Evolutionary conservation across 2,329 filamentous ascomycete genomes (phyloP).

Genomic region (Pyrenophora tritici-repentis): DNA sequence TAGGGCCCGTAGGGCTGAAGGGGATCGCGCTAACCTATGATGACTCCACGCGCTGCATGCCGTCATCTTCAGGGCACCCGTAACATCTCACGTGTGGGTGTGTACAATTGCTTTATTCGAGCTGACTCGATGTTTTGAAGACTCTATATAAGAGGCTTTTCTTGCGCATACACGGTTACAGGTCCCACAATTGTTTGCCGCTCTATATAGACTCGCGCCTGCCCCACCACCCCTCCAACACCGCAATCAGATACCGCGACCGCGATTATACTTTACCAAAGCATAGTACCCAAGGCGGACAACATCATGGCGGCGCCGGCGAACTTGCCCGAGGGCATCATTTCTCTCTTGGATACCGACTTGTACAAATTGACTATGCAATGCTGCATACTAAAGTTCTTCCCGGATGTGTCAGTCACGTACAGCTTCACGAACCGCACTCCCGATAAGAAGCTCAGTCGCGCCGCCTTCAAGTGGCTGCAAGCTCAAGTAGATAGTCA

Average conservation of each 20-base stretch:
- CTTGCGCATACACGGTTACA: neutral
- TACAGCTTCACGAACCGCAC: conserved; percentile 97
- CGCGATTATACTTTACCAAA: conserved; percentile 1
- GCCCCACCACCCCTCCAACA: conserved; percentile 39
- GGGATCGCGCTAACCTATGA: neutral
- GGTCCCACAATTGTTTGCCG: neutral
- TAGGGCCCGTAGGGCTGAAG: conserved; percentile 22
- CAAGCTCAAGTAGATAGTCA: conserved; percentile 80
- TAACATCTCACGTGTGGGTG: conserved; percentile 1
- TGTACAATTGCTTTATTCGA: neutral
- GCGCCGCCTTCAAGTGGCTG: conserved; percentile 84
- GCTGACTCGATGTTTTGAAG: neutral
- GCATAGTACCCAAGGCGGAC: conserved; percentile 3
- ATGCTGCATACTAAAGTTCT: conserved; percentile 84
- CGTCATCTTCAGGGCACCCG: conserved; percentile 5
- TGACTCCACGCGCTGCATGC: conserved; percentile 19
- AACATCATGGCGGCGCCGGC: conserved; percentile 30
- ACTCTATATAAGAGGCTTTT: neutral
- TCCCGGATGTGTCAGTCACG: conserved; percentile 77
- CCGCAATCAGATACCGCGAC: conserved; percentile 18
- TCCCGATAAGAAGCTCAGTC: conserved; percentile 86
- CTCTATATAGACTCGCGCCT: conserved; percentile 10
- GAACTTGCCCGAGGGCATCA: conserved; percentile 46
- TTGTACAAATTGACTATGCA: conserved; percentile 99
- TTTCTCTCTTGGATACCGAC: conserved; percentile 61